Conservation (phyloP, 345 rosid species). For the Barbarea vulgaris region DNA sequence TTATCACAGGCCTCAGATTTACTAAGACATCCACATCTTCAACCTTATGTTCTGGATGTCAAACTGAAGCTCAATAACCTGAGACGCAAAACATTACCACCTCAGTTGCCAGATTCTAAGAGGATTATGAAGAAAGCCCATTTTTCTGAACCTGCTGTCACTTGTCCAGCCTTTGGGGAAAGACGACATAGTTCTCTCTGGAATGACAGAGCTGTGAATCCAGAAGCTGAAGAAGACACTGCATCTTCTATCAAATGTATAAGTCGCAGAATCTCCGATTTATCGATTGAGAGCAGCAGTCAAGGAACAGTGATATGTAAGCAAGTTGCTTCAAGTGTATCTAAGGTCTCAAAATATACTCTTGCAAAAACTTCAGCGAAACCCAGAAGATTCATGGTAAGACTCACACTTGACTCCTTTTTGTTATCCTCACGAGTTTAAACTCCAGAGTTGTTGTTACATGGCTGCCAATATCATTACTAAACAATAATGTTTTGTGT, state of each 20-base stretch:
- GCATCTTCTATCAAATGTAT: constrained; percentile 45
- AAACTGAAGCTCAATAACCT: constrained; percentile 68
- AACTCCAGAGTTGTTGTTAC: not conserved
- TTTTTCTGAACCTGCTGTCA: constrained; percentile 47
- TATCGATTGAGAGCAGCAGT: constrained; percentile 56
- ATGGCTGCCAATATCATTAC: not conserved
- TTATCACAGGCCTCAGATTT: constrained; percentile 71
- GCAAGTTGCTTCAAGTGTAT: constrained; percentile 50
- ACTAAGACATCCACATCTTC: constrained; percentile 73
- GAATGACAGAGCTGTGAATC: constrained; percentile 70
- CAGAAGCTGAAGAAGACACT: constrained; percentile 71
- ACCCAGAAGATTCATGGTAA: constrained; percentile 52
- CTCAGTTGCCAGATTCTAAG: constrained; percentile 61
- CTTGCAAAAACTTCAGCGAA: constrained; percentile 38
- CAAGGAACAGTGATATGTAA: constrained; percentile 69
- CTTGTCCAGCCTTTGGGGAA: constrained; percentile 36
- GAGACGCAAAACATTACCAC: constrained; percentile 61
- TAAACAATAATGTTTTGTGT: not conserved
- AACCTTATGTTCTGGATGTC: constrained; percentile 66
- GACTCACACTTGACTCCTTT: not conserved
- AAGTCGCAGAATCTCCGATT: constrained; percentile 48
- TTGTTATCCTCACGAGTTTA: not conserved
- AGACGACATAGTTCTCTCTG: constrained; percentile 50
- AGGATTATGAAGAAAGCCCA: constrained; percentile 54
- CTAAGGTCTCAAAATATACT: constrained; percentile 44